Evolutionary conservation across 2,329 filamentous ascomycete species (phyloP), one percentile per base, ranked within the genome.

Genomic region (Monilinia aucupariae): DNA sequence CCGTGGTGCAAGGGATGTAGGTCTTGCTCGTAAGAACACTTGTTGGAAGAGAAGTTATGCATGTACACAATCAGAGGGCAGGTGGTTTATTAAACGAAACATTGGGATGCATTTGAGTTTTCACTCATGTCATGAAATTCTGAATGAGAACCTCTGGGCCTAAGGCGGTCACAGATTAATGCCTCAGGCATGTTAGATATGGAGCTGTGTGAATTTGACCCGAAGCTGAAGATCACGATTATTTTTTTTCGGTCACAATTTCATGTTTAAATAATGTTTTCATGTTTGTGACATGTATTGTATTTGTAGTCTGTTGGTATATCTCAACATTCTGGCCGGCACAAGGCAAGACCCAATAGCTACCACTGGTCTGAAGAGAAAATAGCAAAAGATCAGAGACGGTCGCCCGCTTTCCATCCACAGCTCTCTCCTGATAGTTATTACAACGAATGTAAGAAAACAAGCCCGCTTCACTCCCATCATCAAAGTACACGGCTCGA

Each of bases 401-500:
- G 67, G 70, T 69, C 58, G 68, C 71, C 72, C 68, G 69, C 68
- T 68, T 62, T 63, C 70, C 70, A 69, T 65, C 68, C 22, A 37
- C 48, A 47, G 55, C 37, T 51, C 39, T 51, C 39, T 50, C n/a
- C 51, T 41, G 43, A 41, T 56, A 55, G 43, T 50, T 68, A 73
- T 73, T 74, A 74, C 71, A 73, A 72, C 64, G 71, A 72, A 67
- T 63, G 70, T 72, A 71, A 69, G 68, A 64, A 71, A 72, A 64
- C 47, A 52, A 41, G 61, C 67, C 51, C 61, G 62, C 62, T 60
- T 63, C 64, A 59, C 32, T 50, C 30, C 51, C 41, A 62, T 56
- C 60, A 32, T 62, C 60, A 56, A 62, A 58, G 52, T 49, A 64
- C 65, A 70, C 66, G 67, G 64, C 48, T 62, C n/a, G 53, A 49